Base-by-base conservation (phyloP, 2,329 filamentous ascomycete genomes). In the Fusarium torulosum region DNA sequence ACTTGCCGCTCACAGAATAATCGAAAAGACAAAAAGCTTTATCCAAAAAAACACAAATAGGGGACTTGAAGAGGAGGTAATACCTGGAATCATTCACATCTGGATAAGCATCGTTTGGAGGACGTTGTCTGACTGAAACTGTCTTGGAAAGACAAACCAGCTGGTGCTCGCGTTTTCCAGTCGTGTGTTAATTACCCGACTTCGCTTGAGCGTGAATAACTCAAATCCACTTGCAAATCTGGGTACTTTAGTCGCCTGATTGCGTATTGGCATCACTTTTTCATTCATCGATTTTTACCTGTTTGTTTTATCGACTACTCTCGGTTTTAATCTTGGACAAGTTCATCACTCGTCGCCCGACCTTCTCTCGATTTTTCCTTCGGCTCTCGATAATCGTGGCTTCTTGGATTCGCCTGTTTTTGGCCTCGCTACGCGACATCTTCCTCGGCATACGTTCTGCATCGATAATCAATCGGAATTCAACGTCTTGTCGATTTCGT, bases 331-430 rank as follows among this genome's bases (percentile, higher is more conserved):
- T 73, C 62, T 54, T 58, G 51, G 53, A 51, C 65, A 60, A 65
- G 35, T 27, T 57, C 31, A 47, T 43, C 47, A 43, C 63, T 71
- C 45, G 68, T 61, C 63, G 58, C 59, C 40, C 54, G 60, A 66
- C 67, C 56, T 51, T 65, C 56, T 59, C 59, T 59, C 49, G 31
- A 57, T 54, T 58, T 62, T 38, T 66, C 50, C 41, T 53, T 66
- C 54, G 51, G 55, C 59, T 57, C 51, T 40, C 53, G 67, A 60
- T 59, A 67, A 44, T 53, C 29, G 49, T 50, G 47, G 52, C 66
- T 74, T 74, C 63, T 74, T 74, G 72, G 71, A 74, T 74, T 61
- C 69, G 59, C 62, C 53, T 54, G 44, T 71, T 66, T 70, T 68
- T 63, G 62, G 52, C 60, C 29, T 41, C 35, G 23, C 53, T 25